phyloP scores from a whole-genome alignment of 1,284 basidiomycete species.

The Leccinum proliferum region DNA sequence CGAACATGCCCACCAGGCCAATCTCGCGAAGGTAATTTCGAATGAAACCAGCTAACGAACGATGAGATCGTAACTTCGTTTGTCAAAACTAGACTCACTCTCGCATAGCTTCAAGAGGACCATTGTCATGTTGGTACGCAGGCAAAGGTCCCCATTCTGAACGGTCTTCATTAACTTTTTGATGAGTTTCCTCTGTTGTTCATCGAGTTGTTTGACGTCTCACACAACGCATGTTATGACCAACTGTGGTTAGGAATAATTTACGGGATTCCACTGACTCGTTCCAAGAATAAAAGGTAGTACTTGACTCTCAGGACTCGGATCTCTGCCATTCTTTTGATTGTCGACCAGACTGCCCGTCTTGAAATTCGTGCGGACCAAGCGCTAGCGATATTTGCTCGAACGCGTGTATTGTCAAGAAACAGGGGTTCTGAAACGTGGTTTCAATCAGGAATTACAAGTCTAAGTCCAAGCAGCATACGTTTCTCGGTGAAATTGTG shows the following conservation, averaged over 20 bases:
- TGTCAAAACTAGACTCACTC: neutral
- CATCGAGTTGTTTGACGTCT: conserved; percentile 7
- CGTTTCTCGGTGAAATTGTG: neutral
- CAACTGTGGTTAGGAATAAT: neutral
- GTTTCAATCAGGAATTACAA: neutral
- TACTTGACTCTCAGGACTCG: conserved; percentile 5
- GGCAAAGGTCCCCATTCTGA: conserved; percentile 3
- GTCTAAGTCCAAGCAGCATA: neutral
- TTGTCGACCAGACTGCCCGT: neutral
- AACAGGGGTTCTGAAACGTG: neutral
- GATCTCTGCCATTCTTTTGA: neutral
- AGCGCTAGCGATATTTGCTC: neutral
- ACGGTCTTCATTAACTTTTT: conserved; percentile 6
- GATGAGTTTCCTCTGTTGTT: conserved; percentile 8
- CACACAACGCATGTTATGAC: neutral
- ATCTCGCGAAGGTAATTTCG: conserved; percentile 3
- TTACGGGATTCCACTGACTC: neutral
- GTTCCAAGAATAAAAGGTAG: neutral
- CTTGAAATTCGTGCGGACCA: neutral
- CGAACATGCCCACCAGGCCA: conserved; percentile 1
- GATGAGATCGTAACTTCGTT: neutral
- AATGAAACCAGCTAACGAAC: conserved; percentile 4
- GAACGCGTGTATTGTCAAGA: neutral
- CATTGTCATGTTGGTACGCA: conserved; percentile 19
- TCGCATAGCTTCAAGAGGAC: conserved; percentile 15